These are phyloP conservation scores for Polymyxa betae DNA, from an alignment of 208 protist genomes.

Conservation along the genomic window DNA sequence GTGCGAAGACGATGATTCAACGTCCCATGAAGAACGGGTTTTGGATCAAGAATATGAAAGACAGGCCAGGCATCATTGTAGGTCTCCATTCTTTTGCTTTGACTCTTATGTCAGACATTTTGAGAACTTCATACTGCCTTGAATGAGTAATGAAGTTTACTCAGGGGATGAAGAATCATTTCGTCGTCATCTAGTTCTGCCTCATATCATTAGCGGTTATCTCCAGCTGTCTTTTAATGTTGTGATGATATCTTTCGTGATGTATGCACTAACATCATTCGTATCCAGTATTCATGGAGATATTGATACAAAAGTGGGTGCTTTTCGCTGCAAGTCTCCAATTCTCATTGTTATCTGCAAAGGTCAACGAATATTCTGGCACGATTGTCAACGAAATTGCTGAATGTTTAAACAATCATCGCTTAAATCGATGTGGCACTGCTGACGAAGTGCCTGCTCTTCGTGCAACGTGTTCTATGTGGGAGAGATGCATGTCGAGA, in stretches of 20 bases:
- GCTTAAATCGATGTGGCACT: neutral
- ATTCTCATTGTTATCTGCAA: too few relatives aligned
- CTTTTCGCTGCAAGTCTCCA: too few relatives aligned
- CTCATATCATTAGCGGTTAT: conserved; percentile 42
- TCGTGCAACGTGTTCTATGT: conserved; percentile 23
- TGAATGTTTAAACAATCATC: conserved; percentile 47
- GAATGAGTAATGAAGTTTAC: too few relatives aligned
- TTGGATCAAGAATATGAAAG: too few relatives aligned
- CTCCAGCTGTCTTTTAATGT: conserved; percentile 39
- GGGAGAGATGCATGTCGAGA: conserved; percentile 28
- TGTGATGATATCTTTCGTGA: conserved; percentile 35
- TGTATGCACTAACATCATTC: conserved; percentile 43
- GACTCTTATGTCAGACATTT: too few relatives aligned
- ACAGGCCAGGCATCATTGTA: too few relatives aligned
- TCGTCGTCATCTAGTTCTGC: conserved; percentile 41
- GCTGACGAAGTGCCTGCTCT: conserved; percentile 18
- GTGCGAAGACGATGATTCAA: too few relatives aligned
- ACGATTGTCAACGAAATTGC: conserved; percentile 45
- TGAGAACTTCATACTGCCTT: too few relatives aligned
- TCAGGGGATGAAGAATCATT: conserved; percentile 21
- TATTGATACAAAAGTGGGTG: conserved; percentile 41
- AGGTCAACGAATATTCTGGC: conserved; percentile 41
- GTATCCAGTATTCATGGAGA: conserved; percentile 31
- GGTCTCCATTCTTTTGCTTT: too few relatives aligned
- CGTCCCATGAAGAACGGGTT: too few relatives aligned